Conservation (phyloP, 2,329 filamentous ascomycete species). For the Westerdykella ornata region DNA sequence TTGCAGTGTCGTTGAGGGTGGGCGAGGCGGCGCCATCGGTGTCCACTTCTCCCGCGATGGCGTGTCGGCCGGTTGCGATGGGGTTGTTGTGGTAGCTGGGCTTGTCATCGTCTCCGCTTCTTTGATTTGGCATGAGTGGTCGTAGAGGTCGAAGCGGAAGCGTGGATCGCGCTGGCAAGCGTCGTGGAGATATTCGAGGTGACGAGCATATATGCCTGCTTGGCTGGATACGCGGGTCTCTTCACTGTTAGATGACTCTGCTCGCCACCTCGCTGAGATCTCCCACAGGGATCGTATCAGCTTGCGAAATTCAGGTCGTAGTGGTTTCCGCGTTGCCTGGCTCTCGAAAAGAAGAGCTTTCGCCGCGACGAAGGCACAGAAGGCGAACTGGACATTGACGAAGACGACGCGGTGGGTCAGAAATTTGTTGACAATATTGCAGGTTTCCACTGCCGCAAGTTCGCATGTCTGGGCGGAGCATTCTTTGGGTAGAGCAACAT, state of each 20-base stretch:
- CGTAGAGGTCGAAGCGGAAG: conserved; percentile 28
- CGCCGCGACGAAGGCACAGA: conserved; percentile 29
- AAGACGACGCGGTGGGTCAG: conserved; percentile 25
- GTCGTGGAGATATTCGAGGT: conserved; percentile 20
- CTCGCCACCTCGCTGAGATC: conserved; percentile 24
- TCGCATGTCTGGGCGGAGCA: conserved; percentile 32
- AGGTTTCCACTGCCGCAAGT: conserved; percentile 27
- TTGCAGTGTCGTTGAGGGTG: not conserved
- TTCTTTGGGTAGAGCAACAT: conserved; percentile 27
- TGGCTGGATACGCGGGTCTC: conserved; percentile 9
- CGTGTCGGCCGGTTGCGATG: conserved; percentile 1
- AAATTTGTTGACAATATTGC: conserved; percentile 31
- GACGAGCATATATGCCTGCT: conserved; percentile 21
- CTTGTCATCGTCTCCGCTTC: conserved; percentile 15
- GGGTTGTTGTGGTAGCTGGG: conserved; percentile 13
- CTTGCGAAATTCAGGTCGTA: conserved; percentile 22
- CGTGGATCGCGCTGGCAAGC: conserved; percentile 14
- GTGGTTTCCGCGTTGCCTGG: conserved; percentile 12
- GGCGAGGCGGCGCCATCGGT: not conserved
- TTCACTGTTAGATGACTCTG: not conserved
- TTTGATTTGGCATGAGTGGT: conserved; percentile 20
- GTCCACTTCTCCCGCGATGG: too few relatives aligned
- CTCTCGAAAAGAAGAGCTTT: conserved; percentile 28
- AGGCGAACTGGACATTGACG: conserved; percentile 32
- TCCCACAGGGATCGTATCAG: conserved; percentile 22